Conservation (phyloP, 371 early-diverging fungal genomes). For the Nematocida sp. region DNA sequence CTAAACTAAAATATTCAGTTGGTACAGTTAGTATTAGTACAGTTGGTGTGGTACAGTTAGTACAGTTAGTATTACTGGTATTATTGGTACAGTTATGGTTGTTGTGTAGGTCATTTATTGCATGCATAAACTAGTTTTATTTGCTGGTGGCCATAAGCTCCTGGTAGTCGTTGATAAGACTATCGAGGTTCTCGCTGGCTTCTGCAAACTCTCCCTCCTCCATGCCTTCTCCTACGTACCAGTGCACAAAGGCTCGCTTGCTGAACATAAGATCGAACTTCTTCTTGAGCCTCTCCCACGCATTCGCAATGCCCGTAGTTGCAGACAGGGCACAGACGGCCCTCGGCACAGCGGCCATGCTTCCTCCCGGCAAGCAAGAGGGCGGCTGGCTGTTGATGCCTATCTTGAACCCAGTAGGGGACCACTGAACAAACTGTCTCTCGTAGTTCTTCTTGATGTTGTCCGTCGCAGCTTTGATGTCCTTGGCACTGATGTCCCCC, state of each 20-base stretch:
- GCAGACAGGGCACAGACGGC: slow-evolving; percentile 86
- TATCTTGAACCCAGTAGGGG: slow-evolving; percentile 91
- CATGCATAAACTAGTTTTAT: not conserved
- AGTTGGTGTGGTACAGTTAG: no score
- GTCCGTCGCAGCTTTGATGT: slow-evolving; percentile 77
- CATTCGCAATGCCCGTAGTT: slow-evolving; percentile 88
- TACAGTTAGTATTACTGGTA: no score
- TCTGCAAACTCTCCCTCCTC: slow-evolving; percentile 92
- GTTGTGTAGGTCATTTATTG: not conserved
- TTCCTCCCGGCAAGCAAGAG: slow-evolving; percentile 78
- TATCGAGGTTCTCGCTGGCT: slow-evolving; percentile 97
- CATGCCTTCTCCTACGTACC: slow-evolving; percentile 92
- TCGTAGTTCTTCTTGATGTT: slow-evolving; percentile 79
- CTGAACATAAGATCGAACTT: slow-evolving; percentile 90
- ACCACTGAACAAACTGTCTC: slow-evolving; percentile 91
- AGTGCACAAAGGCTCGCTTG: slow-evolving; percentile 93
- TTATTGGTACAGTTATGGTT: no score
- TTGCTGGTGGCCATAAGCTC: slow-evolving; percentile 7
- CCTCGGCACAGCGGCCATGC: slow-evolving; percentile 80
- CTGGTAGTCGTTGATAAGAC: slow-evolving; percentile 90
- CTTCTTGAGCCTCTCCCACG: slow-evolving; percentile 83
- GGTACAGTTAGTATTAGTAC: no score
- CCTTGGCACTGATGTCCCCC: slow-evolving; percentile 74
- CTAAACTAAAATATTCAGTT: no score
- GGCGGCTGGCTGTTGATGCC: slow-evolving; percentile 84